Evolutionary conservation across 768 basidiomycete genomes (phyloP).

Genomic region (Gymnopilus dilepis): DNA sequence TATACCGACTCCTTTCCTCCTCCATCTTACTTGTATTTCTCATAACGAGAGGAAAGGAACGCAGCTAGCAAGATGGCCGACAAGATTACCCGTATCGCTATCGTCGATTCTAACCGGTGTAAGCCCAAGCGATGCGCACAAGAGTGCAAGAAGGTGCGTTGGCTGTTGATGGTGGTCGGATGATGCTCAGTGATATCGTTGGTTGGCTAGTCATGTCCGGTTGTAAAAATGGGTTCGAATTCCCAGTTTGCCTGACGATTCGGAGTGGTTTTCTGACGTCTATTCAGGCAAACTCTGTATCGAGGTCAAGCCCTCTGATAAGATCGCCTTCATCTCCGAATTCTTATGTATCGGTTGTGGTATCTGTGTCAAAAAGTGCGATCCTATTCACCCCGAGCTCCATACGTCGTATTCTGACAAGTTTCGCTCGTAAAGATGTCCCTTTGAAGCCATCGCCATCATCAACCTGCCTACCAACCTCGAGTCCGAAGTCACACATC

Average conservation of each 20-base stretch:
- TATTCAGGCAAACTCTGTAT: conserved; percentile 92
- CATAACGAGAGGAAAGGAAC: background rate
- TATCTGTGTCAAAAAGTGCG: conserved; percentile 99
- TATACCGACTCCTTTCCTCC: background rate
- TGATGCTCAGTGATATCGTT: conserved; percentile 21
- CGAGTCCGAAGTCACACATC: conserved; percentile 94
- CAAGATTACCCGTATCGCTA: conserved; percentile 98
- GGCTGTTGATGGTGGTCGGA: background rate
- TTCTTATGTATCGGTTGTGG: conserved; percentile 99
- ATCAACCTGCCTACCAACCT: conserved; percentile 99
- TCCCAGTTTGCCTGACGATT: background rate
- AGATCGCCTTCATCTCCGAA: conserved; percentile 99
- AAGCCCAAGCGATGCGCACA: conserved; percentile 97
- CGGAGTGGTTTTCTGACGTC: conserved; percentile 6
- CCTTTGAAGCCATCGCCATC: conserved; percentile 98
- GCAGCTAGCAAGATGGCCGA: conserved; percentile 53
- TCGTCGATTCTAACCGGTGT: conserved; percentile 90
- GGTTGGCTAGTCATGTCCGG: conserved; percentile 69
- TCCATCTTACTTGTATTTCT: background rate
- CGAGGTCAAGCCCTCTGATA: conserved; percentile 94
- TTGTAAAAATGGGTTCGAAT: conserved; percentile 89
- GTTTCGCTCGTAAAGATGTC: conserved; percentile 66
- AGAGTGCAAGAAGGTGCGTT: conserved; percentile 92
- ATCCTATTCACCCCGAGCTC: conserved; percentile 10
- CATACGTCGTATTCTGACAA: background rate